Base-by-base conservation (phyloP, 2,329 filamentous ascomycete genomes). In the Xylariaceae sp. region DNA sequence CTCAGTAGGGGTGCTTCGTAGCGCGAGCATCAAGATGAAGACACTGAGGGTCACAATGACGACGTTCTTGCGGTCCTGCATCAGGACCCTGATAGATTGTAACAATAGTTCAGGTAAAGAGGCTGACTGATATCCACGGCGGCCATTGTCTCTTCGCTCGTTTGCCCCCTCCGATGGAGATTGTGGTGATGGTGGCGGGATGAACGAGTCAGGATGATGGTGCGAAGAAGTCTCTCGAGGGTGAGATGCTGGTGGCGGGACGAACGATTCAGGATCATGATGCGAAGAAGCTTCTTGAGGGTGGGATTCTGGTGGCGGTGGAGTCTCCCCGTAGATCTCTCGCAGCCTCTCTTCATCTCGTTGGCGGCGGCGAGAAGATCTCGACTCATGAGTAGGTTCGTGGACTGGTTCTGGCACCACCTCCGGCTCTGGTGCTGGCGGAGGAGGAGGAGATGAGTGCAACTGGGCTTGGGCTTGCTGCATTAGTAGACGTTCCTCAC, bases 11-110 rank as follows among this genome's bases (percentile, higher is more conserved):
- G 46, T 73, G 62, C 58, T 66, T 14, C 72, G 70, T 11, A 81
- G 48, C 1, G 82, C 80, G 8, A 87, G 73, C 24, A 84, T 53
- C 12, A 86, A 63, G 2, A 86, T 78, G n/a, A 87, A 67, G 2
- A 82, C 56, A 52, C 81, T 79, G 47, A 88, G 73, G 0, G 83
- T 65, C 4, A 77, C 74, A 23, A 88, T 87, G n/a, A 79, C 73
- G 8, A 87, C 68, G 53, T 87, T 88, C 73, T 82, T 86, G 55
- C 78, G 78, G 63, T 88, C 85, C 43, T 80, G 78, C 64, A 87
- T 66, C 16, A 83, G 69, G 6, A 87, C 80, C 28, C 79, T 77
- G 47, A 76, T 73, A 0, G 84, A 82, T 61, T 84, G 81, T 7
- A 83, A 64, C 0, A 87, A 66, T 7, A 87, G 73, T 58, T 85